Evolutionary conservation across 306 rosid genomes (phyloP).

Genomic region (Gastrolobium villosum): DNA sequence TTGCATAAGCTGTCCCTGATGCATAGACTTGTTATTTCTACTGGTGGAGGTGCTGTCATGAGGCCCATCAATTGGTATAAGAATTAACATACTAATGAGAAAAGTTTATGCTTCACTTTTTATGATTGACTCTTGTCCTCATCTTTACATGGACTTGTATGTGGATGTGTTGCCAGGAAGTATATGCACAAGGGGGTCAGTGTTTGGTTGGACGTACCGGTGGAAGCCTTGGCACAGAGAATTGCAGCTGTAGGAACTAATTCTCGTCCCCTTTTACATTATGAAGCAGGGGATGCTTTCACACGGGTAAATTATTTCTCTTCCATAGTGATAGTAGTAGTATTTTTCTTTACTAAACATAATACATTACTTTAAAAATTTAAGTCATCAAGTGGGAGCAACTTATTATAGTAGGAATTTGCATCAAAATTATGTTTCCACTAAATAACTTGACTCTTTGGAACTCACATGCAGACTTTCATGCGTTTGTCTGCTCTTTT

Average conservation of each 20-base stretch:
- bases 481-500: slow-evolving; percentile 76
- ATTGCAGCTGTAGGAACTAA: slow-evolving; percentile 88
- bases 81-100: slow-evolving; percentile 23
- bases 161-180: slow-evolving; percentile 65
- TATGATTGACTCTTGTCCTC: slow-evolving; percentile 30
- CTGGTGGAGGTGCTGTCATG: slow-evolving; percentile 95
- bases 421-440: slow-evolving; percentile 22
- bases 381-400: background rate
- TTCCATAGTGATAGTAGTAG: slow-evolving; percentile 25
- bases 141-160: slow-evolving; percentile 33
- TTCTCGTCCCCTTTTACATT: slow-evolving; percentile 92
- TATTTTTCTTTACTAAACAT: background rate
- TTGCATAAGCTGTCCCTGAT: slow-evolving; percentile 72
- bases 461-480: slow-evolving; percentile 68
- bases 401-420: background rate
- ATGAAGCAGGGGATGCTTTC: slow-evolving; percentile 82
- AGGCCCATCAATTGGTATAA: slow-evolving; percentile 92
- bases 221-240: slow-evolving; percentile 92
- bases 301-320: slow-evolving; percentile 62
- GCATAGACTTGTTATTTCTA: slow-evolving; percentile 78
- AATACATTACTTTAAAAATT: background rate
- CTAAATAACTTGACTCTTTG: slow-evolving; percentile 36
- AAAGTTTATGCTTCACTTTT: slow-evolving; percentile 17
- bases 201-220: slow-evolving; percentile 95
- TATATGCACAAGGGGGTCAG: slow-evolving; percentile 91